Percentiles rank a stretch among this genome's conserved stretches.
phyloP scores from a whole-genome alignment of 75 land plant genomes.

The Pinus tabuliformis region DNA sequence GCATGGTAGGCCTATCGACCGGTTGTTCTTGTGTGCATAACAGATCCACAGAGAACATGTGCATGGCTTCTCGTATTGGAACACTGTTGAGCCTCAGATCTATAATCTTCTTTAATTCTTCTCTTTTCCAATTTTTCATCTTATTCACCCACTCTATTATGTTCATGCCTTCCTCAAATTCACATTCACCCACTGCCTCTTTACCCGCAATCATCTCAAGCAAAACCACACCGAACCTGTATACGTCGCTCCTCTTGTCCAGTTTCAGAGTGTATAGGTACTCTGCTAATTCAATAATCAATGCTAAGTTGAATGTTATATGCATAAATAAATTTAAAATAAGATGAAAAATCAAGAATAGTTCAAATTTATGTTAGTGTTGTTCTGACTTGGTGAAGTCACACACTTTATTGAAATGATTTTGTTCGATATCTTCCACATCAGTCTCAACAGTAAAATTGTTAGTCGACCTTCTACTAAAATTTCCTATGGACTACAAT shows the following conservation, averaged over 20 bases:
- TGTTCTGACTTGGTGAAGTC: too few species aligned
- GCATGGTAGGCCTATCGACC: slow-evolving; percentile 53
- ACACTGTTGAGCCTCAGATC: not conserved
- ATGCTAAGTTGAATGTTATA: too few species aligned
- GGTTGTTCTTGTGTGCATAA: slow-evolving; percentile 35
- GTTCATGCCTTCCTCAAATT: slow-evolving; percentile 49
- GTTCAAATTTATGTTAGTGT: too few species aligned
- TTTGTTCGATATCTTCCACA: too few species aligned
- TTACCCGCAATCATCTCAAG: slow-evolving; percentile 53
- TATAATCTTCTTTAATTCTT: slow-evolving; percentile 6
- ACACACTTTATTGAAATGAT: too few species aligned
- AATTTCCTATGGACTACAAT: too few species aligned
- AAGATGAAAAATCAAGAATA: too few species aligned
- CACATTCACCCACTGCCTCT: slow-evolving; percentile 29
- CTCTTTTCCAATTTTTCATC: slow-evolving; percentile 1
- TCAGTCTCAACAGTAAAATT: too few species aligned
- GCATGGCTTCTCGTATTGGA: slow-evolving; percentile 32
- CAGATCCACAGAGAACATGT: slow-evolving; percentile 42
- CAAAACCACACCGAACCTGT: slow-evolving; percentile 55
- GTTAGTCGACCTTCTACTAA: too few species aligned
- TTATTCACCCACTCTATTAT: slow-evolving; percentile 45
- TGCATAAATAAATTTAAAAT: too few species aligned
- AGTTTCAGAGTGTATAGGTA: too few species aligned
- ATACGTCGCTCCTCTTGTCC: slow-evolving; percentile 63
- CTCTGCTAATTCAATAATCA: too few species aligned